phyloP scores from a whole-genome alignment of 768 basidiomycete genomes.

The Amanita rubescens region DNA sequence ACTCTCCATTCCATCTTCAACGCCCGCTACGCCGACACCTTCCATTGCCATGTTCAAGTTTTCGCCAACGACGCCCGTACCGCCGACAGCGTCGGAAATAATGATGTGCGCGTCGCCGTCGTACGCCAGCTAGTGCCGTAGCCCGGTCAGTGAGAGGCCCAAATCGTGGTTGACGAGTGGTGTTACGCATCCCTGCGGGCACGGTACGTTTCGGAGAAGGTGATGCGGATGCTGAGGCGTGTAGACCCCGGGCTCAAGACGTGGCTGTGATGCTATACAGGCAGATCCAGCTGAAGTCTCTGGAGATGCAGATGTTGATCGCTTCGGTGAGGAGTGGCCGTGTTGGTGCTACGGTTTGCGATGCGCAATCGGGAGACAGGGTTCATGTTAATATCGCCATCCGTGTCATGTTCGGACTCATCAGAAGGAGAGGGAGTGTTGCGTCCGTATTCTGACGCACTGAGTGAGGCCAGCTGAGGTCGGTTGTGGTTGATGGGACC shows the following conservation, averaged over 20 bases:
- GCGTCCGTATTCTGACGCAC: constrained; percentile 16
- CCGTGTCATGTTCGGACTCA: constrained; percentile 63
- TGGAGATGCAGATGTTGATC: constrained; percentile 2
- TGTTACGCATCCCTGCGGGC: constrained; percentile 10
- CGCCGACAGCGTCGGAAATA: constrained; percentile 16
- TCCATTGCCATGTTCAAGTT: constrained; percentile 9
- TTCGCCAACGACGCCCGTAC: neutral
- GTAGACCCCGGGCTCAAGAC: constrained; percentile 6
- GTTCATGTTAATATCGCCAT: constrained; percentile 48
- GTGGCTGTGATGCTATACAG: neutral
- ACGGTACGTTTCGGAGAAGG: constrained; percentile 25
- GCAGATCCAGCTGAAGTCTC: constrained; percentile 4
- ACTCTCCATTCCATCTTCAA: constrained; percentile 71
- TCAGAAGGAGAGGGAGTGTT: constrained; percentile 35
- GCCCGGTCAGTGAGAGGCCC: constrained; percentile 15
- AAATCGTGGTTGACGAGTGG: constrained; percentile 10
- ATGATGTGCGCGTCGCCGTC: constrained; percentile 36
- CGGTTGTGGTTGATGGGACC: constrained; percentile 8
- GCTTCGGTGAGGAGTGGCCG: neutral
- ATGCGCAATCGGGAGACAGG: neutral
- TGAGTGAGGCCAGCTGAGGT: constrained; percentile 14
- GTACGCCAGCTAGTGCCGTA: constrained; percentile 16
- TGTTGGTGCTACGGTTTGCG: neutral
- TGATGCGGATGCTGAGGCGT: constrained; percentile 23
- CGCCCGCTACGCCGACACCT: constrained; percentile 38